phyloP scores from a whole-genome alignment of 495 filamentous ascomycete genomes.

The Glonium stellatum region DNA sequence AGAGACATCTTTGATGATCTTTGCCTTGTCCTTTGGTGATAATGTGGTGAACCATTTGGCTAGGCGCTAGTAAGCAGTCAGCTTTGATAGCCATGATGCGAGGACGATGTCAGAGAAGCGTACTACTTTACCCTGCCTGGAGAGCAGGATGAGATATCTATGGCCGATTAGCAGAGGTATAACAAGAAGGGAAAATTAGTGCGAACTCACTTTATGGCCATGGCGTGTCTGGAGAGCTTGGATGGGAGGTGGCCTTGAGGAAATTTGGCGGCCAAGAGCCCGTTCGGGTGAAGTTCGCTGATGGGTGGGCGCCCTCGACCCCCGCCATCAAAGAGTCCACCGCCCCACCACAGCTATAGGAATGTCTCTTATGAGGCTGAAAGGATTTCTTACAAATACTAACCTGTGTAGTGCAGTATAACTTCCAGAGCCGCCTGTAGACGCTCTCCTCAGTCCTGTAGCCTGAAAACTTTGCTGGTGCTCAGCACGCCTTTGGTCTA shows the following conservation, averaged over 20 bases:
- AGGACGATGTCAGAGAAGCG: constrained; percentile 42
- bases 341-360: too few species aligned
- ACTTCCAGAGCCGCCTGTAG: too few species aligned
- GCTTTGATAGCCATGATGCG: constrained; percentile 30
- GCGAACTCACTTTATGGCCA: constrained; percentile 55
- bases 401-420: too few species aligned
- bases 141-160: constrained; percentile 96
- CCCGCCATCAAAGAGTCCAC: too few species aligned
- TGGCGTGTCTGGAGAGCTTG: constrained; percentile 28
- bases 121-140: constrained; percentile 98
- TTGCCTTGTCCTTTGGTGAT: constrained; percentile 96
- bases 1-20: constrained; percentile 99
- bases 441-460: too few species aligned
- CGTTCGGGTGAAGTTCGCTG: not conserved
- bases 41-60: constrained; percentile 99
- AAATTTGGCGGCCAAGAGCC: not conserved
- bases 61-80: constrained; percentile 61
- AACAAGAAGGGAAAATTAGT: not conserved
- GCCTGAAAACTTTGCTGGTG: too few species aligned
- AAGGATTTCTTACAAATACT: too few species aligned
- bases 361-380: too few species aligned
- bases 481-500: too few species aligned
- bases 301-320: too few species aligned
- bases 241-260: not conserved
- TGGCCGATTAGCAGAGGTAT: constrained; percentile 4